phyloP scores from a whole-genome alignment of 306 rosid species.

The Hippophae rhamnoides region DNA sequence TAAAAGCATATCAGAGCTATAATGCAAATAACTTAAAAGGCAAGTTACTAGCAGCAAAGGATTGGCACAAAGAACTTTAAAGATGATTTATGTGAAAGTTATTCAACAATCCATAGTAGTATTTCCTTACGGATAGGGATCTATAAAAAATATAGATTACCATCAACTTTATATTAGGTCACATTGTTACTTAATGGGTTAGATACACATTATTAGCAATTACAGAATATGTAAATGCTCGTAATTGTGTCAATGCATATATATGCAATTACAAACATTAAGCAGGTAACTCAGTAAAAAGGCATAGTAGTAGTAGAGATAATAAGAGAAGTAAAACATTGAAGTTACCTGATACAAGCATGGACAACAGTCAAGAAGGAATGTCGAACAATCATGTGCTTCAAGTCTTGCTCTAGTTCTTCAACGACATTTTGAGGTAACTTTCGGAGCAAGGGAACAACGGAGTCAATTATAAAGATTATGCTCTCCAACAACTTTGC shows the following conservation, averaged over 20 bases:
- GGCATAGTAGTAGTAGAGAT: not conserved
- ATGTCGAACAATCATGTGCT: slow-evolving; percentile 85
- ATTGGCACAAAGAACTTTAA: not conserved
- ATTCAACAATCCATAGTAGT: too few relatives aligned
- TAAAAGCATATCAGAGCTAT: not conserved
- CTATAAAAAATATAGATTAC: too few relatives aligned
- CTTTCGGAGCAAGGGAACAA: slow-evolving; percentile 75
- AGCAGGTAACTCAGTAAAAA: slow-evolving; percentile 4
- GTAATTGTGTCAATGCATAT: too few relatives aligned
- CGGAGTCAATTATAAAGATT: slow-evolving; percentile 84
- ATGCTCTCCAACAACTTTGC: slow-evolving; percentile 85
- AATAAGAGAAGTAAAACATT: slow-evolving; percentile 1
- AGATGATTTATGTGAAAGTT: too few relatives aligned
- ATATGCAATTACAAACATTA: not conserved
- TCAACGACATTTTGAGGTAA: slow-evolving; percentile 69
- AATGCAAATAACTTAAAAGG: not conserved
- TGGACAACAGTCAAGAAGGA: slow-evolving; percentile 96
- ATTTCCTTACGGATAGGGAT: too few relatives aligned
- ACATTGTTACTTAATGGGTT: too few relatives aligned
- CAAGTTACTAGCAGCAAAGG: not conserved
- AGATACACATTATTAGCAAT: too few relatives aligned
- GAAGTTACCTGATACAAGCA: slow-evolving; percentile 85
- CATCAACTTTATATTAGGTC: too few relatives aligned
- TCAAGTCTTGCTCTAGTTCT: slow-evolving; percentile 90
- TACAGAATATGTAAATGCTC: too few relatives aligned